Percentiles rank a stretch among this genome's conserved stretches.
These are phyloP conservation scores for Trametes cubensis DNA, from an alignment of 768 basidiomycete species.

Conservation along the genomic window DNA sequence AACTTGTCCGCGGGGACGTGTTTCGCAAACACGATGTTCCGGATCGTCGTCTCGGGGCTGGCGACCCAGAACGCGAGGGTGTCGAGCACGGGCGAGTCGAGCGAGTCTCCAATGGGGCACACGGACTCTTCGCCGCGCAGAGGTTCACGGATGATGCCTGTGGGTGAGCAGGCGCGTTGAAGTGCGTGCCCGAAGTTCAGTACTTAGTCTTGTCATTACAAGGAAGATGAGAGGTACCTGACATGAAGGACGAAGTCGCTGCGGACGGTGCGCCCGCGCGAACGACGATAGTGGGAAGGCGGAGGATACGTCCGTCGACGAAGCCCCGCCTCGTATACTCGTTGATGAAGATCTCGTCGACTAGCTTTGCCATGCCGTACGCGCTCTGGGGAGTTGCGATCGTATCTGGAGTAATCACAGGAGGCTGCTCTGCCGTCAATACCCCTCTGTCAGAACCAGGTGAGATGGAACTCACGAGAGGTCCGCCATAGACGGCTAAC, in stretches of 20 bases:
- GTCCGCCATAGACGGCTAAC: constrained; percentile 62
- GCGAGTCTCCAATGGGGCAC: constrained; percentile 55
- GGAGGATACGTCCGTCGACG: constrained; percentile 60
- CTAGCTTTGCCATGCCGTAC: constrained; percentile 60
- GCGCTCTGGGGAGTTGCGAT: constrained; percentile 58
- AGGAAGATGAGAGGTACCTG: constrained; percentile 40
- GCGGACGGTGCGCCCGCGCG: constrained; percentile 56
- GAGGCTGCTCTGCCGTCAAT: constrained; percentile 35
- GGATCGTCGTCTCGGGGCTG: constrained; percentile 51
- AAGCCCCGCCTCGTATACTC: constrained; percentile 62
- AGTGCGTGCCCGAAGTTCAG: background rate
- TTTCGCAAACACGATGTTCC: constrained; percentile 54
- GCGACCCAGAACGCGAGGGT: constrained; percentile 52
- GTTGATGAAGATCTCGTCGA: constrained; percentile 58
- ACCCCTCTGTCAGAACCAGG: background rate
- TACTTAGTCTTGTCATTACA: background rate
- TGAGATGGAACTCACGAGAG: constrained; percentile 38
- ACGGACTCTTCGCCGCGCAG: constrained; percentile 50
- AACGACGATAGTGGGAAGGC: constrained; percentile 62
- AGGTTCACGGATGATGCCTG: constrained; percentile 59
- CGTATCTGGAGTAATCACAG: constrained; percentile 49
- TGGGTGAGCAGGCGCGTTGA: background rate
- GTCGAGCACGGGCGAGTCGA: constrained; percentile 46
- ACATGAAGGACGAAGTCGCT: constrained; percentile 60
- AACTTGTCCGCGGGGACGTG: constrained; percentile 48